Base-by-base conservation (phyloP, 306 rosid species). In the Dalbergia cochinchinensis region DNA sequence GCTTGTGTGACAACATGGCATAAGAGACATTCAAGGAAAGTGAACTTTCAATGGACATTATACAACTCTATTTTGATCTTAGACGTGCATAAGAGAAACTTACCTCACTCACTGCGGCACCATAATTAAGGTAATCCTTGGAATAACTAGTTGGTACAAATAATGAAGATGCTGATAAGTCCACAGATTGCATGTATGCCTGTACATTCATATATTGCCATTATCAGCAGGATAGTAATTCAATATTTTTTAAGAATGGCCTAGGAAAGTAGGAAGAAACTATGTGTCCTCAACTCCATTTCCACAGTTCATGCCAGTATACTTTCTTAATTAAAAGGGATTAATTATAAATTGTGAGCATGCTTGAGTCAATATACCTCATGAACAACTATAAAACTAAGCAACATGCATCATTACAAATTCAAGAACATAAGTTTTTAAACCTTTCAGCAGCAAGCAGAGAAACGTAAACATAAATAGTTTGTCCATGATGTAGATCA, bases 61-160 rank as follows among this genome's bases (percentile, higher is more conserved):
- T 61, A 69, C 59, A 69, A 20, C 13, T n/a, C 50, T 62, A 69
- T 19, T 55, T 47, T 42, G 48, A 59, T 74, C 34, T n/a, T 20
- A 64, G 47, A 74, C 19, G 18, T 65, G 19, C 41, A 69, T 13
- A 35, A 42, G 60, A 60, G 16, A 73, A 82, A 77, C 87, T 83
- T 69, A 78, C 97, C 94, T 94, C 97, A 62, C 97, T 92, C 65
- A 92, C 89, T 76, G 97, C 98, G 18, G 91, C 96, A 19, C 98
- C 98, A 75, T 92, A 92, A 78, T 88, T 94, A 26, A 89, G 63
- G 87, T 94, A 94, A 11, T 4, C 50, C 73, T 3, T 64, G 63
- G 94, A 84, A 70, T 72, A 20, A 59, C 48, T 63, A 54, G 82
- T 74, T 26, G 97, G 94, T 14, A 76, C 86, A 70, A 31, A 94